Evolutionary conservation across 148 eudicot genomes (phyloP).

Genomic region (Vaccinium corymbosum): DNA sequence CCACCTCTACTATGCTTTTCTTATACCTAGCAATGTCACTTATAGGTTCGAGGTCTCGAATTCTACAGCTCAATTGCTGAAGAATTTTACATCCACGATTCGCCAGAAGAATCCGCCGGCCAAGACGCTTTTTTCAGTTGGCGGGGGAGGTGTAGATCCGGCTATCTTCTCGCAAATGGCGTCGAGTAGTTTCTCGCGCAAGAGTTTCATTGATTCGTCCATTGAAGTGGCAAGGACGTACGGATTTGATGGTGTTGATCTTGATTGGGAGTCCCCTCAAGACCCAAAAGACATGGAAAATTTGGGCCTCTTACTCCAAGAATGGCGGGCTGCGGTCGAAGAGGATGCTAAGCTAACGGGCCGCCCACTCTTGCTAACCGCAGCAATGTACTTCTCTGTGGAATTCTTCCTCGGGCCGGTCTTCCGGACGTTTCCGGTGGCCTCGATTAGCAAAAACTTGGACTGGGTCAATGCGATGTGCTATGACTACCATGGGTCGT

Average conservation of each 20-base stretch:
- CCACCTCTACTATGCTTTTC: constrained; percentile 48
- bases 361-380: constrained; percentile 34
- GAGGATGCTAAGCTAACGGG: constrained; percentile 28
- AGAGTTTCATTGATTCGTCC: constrained; percentile 33
- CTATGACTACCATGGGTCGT: constrained; percentile 44
- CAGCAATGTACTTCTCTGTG: constrained; percentile 40
- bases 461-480: constrained; percentile 48
- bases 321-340: constrained; percentile 39
- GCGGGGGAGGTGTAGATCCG: constrained; percentile 28
- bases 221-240: constrained; percentile 40
- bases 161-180: constrained; percentile 28
- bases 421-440: constrained; percentile 25
- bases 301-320: constrained; percentile 26
- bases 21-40: constrained; percentile 34
- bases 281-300: constrained; percentile 32
- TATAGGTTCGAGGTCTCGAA: constrained; percentile 29
- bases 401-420: constrained; percentile 17
- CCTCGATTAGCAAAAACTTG: constrained; percentile 29
- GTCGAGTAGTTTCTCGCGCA: constrained; percentile 11
- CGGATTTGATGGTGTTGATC: constrained; percentile 46
- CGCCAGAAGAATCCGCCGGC: constrained; percentile 28
- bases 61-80: constrained; percentile 24
- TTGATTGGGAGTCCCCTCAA: constrained; percentile 51
- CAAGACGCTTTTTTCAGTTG: constrained; percentile 37
- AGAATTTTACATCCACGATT: constrained; percentile 40